Base-by-base conservation (phyloP, 306 rosid species). In the Cicer cuneatum region DNA sequence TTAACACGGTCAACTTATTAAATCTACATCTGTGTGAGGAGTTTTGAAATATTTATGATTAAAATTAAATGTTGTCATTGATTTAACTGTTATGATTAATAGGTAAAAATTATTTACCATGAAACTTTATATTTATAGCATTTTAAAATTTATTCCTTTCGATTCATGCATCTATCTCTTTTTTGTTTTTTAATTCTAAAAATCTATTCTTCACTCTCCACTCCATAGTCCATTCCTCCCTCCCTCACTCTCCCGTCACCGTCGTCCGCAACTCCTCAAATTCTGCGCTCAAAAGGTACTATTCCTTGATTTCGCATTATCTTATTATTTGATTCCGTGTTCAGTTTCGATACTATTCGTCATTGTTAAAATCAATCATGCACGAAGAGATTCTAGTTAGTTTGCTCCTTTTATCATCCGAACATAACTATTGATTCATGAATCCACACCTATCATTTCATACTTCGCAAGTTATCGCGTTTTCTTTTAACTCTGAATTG, bases 401-500 rank as follows among this genome's bases (percentile, higher is more conserved):
- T 56, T 40, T 70, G 2, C 48, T 11, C 40, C 24, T 29, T 16
- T 76, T 58, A 12, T 76, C 29, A 45, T 21, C 16, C 16, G 2
- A 5, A 46, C 53, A 59, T 45, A 38, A 45, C 48, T 46, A 10
- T 18, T 73, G 45, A 16, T 12, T 48, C 4, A 35, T 7, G 40
- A 73, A 33, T 7, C 10, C 4, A 47, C 19, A 51, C 13, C 16
- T 21, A 5, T 39, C 4, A 6, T 1, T 80, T 48, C 66, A 45
- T 10, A 61, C 54, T 57, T 39, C 39, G 0, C n/a, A 8, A 46
- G 65, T 14, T 16, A 53, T 46, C 54, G 37, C 48, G 6, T 69
- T 75, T 65, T 71, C 57, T 63, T 10, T 47, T 12, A 21, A 56
- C 38, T 68, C 49, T 58, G 8, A 66, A 19, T 68, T 58, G 11